A percentile compares a stretch with the other conserved stretches of the same genome.
Evolutionary conservation across 331 rosid genomes (phyloP).

Genomic region (Erythrophleum ivorense): DNA sequence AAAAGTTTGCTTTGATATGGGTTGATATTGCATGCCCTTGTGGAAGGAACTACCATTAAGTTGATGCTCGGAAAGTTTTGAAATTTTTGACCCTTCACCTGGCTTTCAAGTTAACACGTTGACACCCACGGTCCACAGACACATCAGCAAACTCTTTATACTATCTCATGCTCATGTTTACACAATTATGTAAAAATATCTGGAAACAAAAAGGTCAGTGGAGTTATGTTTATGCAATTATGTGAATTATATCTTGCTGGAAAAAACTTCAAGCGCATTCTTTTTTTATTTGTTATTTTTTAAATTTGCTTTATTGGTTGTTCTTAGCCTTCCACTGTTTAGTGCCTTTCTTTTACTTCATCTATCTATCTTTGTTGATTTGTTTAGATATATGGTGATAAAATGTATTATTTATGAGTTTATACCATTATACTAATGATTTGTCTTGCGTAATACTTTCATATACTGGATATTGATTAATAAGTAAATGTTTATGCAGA

Average conservation of each 20-base stretch:
- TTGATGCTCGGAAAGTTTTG: slow-evolving; percentile 14
- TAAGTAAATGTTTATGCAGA: slow-evolving; percentile 57
- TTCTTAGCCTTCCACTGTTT: background rate
- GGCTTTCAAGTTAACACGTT: background rate
- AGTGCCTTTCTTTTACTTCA: slow-evolving; percentile 12
- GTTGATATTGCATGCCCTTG: slow-evolving; percentile 31
- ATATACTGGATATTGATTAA: slow-evolving; percentile 33
- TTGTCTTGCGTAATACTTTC: slow-evolving; percentile 27
- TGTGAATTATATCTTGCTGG: background rate
- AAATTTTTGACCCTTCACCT: slow-evolving; percentile 11
- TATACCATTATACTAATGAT: background rate
- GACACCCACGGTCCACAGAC: background rate
- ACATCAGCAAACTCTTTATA: slow-evolving; percentile 10
- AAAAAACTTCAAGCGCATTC: background rate
- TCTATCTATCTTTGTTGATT: background rate
- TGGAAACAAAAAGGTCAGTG: background rate
- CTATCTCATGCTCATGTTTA: slow-evolving; percentile 17
- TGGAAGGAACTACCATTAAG: background rate
- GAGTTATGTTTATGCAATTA: background rate
- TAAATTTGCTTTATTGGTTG: background rate
- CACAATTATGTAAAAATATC: slow-evolving; percentile 4
- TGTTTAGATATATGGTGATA: slow-evolving; percentile 25
- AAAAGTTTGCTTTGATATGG: slow-evolving; percentile 23
- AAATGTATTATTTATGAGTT: slow-evolving; percentile 3
- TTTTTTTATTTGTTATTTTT: background rate